Percentiles rank a stretch among this genome's conserved stretches.
These are phyloP conservation scores for Eucalyptus lansdowneana DNA, from an alignment of 345 rosid genomes.

Conservation along the genomic window DNA sequence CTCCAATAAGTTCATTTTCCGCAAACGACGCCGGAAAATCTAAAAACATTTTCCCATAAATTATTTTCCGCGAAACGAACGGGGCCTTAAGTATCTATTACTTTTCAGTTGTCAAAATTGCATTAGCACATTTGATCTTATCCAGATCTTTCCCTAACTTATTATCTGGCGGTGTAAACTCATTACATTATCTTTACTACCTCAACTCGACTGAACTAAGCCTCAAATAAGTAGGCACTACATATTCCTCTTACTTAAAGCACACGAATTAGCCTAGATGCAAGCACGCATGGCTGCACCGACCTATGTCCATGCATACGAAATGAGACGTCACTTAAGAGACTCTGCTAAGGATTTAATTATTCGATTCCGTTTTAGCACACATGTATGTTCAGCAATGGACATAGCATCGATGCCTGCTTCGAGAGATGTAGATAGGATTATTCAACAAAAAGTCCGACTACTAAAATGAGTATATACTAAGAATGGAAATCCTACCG, in stretches of 20 bases:
- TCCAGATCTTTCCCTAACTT: not conserved
- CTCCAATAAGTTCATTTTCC: fast-evolving
- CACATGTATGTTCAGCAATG: not conserved
- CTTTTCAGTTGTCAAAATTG: not conserved
- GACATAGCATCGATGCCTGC: not conserved
- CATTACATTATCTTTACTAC: not conserved
- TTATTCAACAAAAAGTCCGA: not conserved
- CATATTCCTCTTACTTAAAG: not conserved
- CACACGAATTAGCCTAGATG: not conserved
- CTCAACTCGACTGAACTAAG: not conserved
- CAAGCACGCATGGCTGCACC: not conserved
- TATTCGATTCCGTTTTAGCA: not conserved
- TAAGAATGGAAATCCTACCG: not conserved
- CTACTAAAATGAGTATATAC: not conserved
- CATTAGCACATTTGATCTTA: not conserved
- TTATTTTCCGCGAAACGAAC: too few relatives aligned
- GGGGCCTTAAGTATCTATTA: not conserved
- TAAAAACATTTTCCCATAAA: fast-evolving
- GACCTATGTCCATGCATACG: not conserved
- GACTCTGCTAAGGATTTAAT: not conserved
- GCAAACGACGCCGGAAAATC: fast-evolving
- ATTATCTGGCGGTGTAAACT: not conserved
- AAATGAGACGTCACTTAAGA: not conserved
- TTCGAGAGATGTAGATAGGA: not conserved
- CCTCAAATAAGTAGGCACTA: not conserved